A percentile compares a stretch with the other conserved stretches of the same genome.
phyloP scores from a whole-genome alignment of 805 yeast genomes.

The Babjeviella inositovora region DNA sequence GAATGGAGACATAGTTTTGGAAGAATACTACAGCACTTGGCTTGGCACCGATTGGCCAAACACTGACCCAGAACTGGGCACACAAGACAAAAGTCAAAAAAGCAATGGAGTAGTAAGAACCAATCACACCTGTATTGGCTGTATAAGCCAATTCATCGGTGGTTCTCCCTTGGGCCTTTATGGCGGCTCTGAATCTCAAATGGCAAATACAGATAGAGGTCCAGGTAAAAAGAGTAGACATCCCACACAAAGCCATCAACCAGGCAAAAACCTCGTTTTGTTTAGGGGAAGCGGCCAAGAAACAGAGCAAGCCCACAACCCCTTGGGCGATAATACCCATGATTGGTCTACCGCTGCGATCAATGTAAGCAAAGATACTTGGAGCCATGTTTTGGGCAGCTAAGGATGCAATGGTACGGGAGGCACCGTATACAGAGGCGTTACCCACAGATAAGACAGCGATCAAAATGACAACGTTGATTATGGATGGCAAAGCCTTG shows the following conservation, averaged over 20 bases:
- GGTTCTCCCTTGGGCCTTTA: slow-evolving; percentile 21
- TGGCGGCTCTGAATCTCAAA: slow-evolving; percentile 27
- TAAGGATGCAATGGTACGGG: slow-evolving; percentile 32
- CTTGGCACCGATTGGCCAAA: slow-evolving; percentile 33
- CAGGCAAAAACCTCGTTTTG: slow-evolving; percentile 28
- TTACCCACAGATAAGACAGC: slow-evolving; percentile 30
- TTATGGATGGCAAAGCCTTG: slow-evolving; percentile 17
- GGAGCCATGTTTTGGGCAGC: slow-evolving; percentile 31
- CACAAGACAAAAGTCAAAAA: slow-evolving; percentile 17
- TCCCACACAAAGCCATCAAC: slow-evolving; percentile 31
- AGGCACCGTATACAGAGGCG: slow-evolving; percentile 39
- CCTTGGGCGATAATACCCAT: slow-evolving; percentile 22
- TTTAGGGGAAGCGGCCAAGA: slow-evolving; percentile 22
- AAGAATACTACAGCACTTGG: slow-evolving; percentile 12
- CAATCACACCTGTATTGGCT: slow-evolving; percentile 23
- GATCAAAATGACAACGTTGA: slow-evolving; percentile 21
- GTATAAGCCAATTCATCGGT: slow-evolving; percentile 22
- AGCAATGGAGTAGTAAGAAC: slow-evolving; percentile 19
- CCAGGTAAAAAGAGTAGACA: slow-evolving; percentile 33
- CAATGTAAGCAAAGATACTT: slow-evolving; percentile 21
- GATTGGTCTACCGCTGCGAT: slow-evolving; percentile 32
- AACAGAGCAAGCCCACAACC: slow-evolving; percentile 23
- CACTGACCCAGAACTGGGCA: slow-evolving; percentile 31
- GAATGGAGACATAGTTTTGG: slow-evolving; percentile 12
- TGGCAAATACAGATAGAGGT: slow-evolving; percentile 24